Conservation (phyloP, 345 rosid genomes). For the Camelina neglecta region DNA sequence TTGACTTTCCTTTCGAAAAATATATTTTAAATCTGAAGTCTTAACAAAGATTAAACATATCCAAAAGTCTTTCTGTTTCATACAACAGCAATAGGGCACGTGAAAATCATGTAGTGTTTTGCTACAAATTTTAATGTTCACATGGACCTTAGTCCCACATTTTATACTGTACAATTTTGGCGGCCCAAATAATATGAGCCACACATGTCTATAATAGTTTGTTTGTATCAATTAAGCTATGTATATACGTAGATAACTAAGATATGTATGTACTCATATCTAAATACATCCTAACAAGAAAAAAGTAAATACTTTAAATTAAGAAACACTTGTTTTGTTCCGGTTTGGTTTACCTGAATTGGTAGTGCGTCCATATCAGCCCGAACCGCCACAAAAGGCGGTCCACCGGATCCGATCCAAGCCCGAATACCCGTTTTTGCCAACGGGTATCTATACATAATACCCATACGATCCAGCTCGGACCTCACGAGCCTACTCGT, state of each 20-base stretch:
- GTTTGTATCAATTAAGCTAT: background rate
- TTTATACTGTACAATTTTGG: background rate
- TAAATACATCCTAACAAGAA: background rate
- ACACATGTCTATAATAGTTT: background rate
- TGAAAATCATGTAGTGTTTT: background rate
- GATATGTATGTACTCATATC: background rate
- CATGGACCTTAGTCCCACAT: conserved; percentile 6
- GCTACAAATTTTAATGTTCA: background rate
- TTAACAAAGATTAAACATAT: background rate
- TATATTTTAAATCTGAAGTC: background rate
- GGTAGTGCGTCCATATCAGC: conserved; percentile 93
- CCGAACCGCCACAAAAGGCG: conserved; percentile 75
- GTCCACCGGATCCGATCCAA: conserved; percentile 71
- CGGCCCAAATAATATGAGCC: background rate
- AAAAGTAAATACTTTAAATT: background rate
- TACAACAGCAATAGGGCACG: background rate
- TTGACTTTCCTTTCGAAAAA: background rate
- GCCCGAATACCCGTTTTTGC: conserved; percentile 85
- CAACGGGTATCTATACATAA: conserved; percentile 56
- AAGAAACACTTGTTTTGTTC: background rate
- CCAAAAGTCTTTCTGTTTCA: conserved; percentile 6
- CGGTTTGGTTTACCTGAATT: conserved; percentile 54
- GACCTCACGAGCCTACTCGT: conserved; percentile 63
- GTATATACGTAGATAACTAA: background rate
- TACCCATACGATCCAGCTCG: conserved; percentile 64